phyloP scores from a whole-genome alignment of 164 flowering plant species.

The Aristolochia contorta region DNA sequence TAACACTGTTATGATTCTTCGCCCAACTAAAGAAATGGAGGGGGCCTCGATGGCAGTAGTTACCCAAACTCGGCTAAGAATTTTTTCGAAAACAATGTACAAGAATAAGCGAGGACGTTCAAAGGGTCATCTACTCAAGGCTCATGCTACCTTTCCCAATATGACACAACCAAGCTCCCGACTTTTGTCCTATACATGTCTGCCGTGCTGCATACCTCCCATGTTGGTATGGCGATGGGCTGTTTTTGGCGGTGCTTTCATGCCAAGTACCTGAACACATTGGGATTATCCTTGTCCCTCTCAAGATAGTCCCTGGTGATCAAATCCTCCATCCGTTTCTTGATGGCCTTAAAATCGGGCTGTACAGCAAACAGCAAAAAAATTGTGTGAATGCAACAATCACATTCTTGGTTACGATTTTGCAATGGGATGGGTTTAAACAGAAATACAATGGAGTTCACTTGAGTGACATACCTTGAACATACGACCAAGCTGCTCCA shows the following conservation, averaged over 20 bases:
- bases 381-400: neutral
- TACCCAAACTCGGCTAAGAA: no score
- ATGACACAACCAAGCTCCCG: no score
- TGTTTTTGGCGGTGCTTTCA: conserved; percentile 17
- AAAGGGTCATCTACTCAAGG: no score
- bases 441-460: neutral
- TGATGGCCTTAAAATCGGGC: conserved; percentile 83
- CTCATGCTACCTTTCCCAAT: no score
- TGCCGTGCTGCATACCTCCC: no score
- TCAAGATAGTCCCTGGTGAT: conserved; percentile 82
- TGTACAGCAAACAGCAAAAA: conserved; percentile 18
- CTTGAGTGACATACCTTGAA: conserved; percentile 43
- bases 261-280: conserved; percentile 72
- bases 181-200: no score
- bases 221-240: no score
- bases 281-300: conserved; percentile 75
- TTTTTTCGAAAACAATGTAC: no score
- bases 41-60: no score
- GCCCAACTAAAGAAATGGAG: no score
- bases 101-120: no score
- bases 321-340: conserved; percentile 75
- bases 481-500: conserved; percentile 86
- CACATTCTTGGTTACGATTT: neutral
- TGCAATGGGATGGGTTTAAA: neutral
- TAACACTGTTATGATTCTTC: no score